Evolutionary conservation across 352 stramenopile species (phyloP), one percentile per base, ranked within the genome.

Genomic region (Phytophthora quininea): DNA sequence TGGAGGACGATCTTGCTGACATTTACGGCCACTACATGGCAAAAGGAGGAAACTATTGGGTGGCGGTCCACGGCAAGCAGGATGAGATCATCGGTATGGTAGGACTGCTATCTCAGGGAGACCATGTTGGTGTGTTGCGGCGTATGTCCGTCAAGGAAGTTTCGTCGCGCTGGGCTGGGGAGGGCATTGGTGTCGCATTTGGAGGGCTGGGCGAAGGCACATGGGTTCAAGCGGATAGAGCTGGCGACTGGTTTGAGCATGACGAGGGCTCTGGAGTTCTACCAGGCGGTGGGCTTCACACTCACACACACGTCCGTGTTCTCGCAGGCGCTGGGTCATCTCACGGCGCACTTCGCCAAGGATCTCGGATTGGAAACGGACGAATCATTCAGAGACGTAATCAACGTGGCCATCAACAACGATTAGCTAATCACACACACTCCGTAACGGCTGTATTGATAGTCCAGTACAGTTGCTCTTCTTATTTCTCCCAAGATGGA

Each of bases 141-240:
- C 78, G 78, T 9, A 57, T 86, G 58, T 76, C 73, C 3, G 69
- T 86, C 31, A 69, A 73, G 15, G 27, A 54, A 5, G 0, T 77
- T 65, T 46, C 77, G 73, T 15, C 74, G 74, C 24, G 52, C 64
- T 9, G 74, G 72, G 5, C 2, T 86, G 38, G 77, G 58, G 7
- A 50, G 73, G 6, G 57, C 54, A 37, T 52, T 84, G 9, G 38
- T 82, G 3, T 1, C 43, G 1, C 52, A 76, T 33, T 37, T 80
- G 53, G 73, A 84, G 45, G n/a, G 48, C 6, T 84, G 73, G 73
- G 71, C 73, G 1, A 30, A 5, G n/a, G 31, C 14, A 4, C 49
- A 61, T 9, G 73, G 53, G 4, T 76, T 71, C 56, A 57, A 50
- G n/a, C 48, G 15, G 12, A 43, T 84, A n/a, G 58, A 58, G 35